phyloP scores from a whole-genome alignment of 495 filamentous ascomycete species.

The Annulohypoxylon stygium region DNA sequence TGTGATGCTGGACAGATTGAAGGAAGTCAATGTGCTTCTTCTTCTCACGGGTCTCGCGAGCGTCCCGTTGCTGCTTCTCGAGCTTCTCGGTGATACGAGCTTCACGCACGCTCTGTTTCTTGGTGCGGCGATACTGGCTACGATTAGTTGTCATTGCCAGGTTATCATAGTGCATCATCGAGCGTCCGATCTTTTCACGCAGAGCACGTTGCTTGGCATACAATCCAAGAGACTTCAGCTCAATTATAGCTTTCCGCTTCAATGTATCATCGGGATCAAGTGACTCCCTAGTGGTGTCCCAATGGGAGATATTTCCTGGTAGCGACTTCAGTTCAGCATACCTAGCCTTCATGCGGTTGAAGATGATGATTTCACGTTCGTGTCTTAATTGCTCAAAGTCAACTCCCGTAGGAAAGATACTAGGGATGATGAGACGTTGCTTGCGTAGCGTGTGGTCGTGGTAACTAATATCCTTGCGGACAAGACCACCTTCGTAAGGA shows the following conservation, averaged over 20 bases:
- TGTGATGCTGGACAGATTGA: conserved; percentile 72
- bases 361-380: conserved; percentile 86
- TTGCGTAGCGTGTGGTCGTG: conserved; percentile 78
- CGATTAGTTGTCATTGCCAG: conserved; percentile 95
- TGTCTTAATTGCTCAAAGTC: conserved; percentile 84
- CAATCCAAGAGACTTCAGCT: conserved; percentile 87
- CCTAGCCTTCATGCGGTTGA: conserved; percentile 87
- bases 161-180: conserved; percentile 94
- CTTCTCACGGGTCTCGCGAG: conserved; percentile 92
- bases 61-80: conserved; percentile 97
- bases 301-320: conserved; percentile 83
- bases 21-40: conserved; percentile 95
- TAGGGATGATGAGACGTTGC: conserved; percentile 81
- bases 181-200: conserved; percentile 84
- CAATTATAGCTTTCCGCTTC: conserved; percentile 90
- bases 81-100: conserved; percentile 97
- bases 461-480: conserved; percentile 75
- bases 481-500: conserved; percentile 69
- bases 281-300: conserved; percentile 81
- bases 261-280: conserved; percentile 82
- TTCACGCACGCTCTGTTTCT: conserved; percentile 96
- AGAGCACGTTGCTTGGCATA: conserved; percentile 87
- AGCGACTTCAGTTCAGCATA: conserved; percentile 85
- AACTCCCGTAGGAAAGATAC: conserved; percentile 88
- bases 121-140: conserved; percentile 87